Evolutionary conservation across 768 basidiomycete genomes (phyloP), one percentile per base, ranked within the genome.

Genomic region (Trametes villosa): DNA sequence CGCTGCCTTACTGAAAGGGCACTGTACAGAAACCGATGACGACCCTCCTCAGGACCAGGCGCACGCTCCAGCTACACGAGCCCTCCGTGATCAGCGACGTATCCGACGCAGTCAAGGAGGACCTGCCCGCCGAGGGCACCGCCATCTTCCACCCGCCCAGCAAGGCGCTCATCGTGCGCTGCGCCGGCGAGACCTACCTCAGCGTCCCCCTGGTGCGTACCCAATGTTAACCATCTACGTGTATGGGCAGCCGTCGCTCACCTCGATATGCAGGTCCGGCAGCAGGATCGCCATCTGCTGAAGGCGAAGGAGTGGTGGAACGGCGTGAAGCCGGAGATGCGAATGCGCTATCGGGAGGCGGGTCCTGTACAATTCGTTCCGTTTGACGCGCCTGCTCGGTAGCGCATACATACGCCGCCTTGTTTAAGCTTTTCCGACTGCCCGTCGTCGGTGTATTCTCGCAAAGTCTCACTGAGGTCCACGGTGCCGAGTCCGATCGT

Each of bases 221-320:
- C n/a, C n/a, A n/a, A n/a, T n/a, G n/a, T 8, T 3, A 5, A 30
- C 26, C 18, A 5, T 11, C 9, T 9, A 24, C n/a, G 13, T 33
- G 26, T 3, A 5, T 26, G 17, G 8, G 24, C 17, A n/a, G 20
- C 6, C n/a, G 3, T 1, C 17, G 50, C 50, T 38, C 18, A 31
- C 22, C n/a, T 5, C 18, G 7, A 17, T 55, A 8, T 4, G 22
- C 22, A 70, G 61, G 74, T 94, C 18, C 86, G 89, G 67, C 83
- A 85, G 60, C 85, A 88, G 63, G 84, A 84, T 54, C 82, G 82
- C 64, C 73, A 78, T 26, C 71, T 82, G 65, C 62, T 91, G 60
- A 69, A 68, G 15, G 87, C 86, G 3, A 81, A 76, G 60, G 86
- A 87, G 51, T 94, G 90, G 87, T 93, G 90, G 90, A 92, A 91